A percentile compares a stretch with the other conserved stretches of the same genome.
Evolutionary conservation across 2,329 filamentous ascomycete species (phyloP).

Genomic region (Hypoxylon sp.): DNA sequence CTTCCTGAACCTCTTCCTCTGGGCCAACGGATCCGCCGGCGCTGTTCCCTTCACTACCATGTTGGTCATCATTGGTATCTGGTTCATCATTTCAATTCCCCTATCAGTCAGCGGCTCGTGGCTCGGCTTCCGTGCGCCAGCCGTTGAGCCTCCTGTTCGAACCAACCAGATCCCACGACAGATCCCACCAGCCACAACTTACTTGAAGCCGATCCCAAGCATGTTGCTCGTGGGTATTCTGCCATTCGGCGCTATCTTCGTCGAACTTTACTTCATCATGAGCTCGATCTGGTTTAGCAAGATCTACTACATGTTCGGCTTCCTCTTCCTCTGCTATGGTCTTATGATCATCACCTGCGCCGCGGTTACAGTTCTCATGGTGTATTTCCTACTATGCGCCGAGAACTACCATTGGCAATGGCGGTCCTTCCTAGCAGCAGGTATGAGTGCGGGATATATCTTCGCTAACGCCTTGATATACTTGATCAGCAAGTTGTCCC

Average conservation of each 20-base stretch:
- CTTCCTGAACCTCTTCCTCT: conserved; percentile 94
- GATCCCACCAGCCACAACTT: conserved; percentile 87
- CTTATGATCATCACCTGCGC: conserved; percentile 97
- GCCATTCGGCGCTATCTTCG: conserved; percentile 96
- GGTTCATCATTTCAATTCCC: conserved; percentile 97
- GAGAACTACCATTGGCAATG: conserved; percentile 99
- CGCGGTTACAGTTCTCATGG: conserved; percentile 91
- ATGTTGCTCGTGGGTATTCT: conserved; percentile 93
- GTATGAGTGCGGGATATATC: conserved; percentile 91
- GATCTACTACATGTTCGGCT: conserved; percentile 99
- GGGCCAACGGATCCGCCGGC: conserved; percentile 91
- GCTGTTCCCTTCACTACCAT: conserved; percentile 98
- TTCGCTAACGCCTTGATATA: conserved; percentile 93
- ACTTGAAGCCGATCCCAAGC: conserved; percentile 88
- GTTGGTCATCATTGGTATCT: conserved; percentile 92
- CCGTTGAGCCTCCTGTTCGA: conserved; percentile 84
- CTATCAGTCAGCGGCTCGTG: conserved; percentile 92
- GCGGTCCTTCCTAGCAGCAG: conserved; percentile 92
- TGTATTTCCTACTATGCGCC: conserved; percentile 95
- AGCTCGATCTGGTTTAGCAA: conserved; percentile 98
- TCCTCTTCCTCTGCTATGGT: conserved; percentile 97
- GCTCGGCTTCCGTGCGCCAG: conserved; percentile 85
- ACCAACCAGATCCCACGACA: conserved; percentile 99
- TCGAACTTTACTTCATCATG: conserved; percentile 99
- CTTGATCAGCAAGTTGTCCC: conserved; percentile 88